Base-by-base conservation (phyloP, 441 rosid genomes). In the Adansonia rubrostipa region DNA sequence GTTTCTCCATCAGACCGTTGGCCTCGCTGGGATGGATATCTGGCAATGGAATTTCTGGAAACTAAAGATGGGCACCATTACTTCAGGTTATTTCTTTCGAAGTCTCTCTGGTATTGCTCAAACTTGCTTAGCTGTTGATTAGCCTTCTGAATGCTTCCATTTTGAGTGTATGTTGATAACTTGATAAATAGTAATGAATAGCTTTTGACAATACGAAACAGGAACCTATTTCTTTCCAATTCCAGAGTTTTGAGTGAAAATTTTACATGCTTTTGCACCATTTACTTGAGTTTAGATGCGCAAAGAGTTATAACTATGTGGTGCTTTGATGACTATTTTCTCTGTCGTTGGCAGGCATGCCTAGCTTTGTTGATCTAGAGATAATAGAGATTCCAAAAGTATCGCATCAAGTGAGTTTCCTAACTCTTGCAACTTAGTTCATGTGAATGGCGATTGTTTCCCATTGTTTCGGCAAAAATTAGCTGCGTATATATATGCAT, bases 1-100 rank as follows among this genome's bases (percentile, higher is more conserved):
- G 87, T 92, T 65, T 85, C 93, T 70, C 92, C 94, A 36, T 87
- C 88, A 36, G 99, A 95, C 63, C 92, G 90, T 74, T 95, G 98
- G 98, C 83, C 93, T 73, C 93, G 93, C 6, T 95, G 97, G 97
- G 98, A 95, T 79, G 92, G 92, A 51, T 92, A 95, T 78, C 81
- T 95, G 69, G 90, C 96, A 9, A 93, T 95, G 97, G 99, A 93
- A 69, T 84, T 92, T 86, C 86, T 95, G 58, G 97, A 92, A 84
- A 87, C 90, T 11, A 95, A 73, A 80, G 96, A 88, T 58, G 91
- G 92, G 42, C 80, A 57, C 84, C 86, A 88, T 82, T 83, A 89
- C 83, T 93, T 95, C 85, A 89, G 97, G 97, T 94, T 79, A 84
- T 36, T 36, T 53, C 62, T 70, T 48, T 13, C 45, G 10, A 20